phyloP scores from a whole-genome alignment of 2,329 filamentous ascomycete species.

The Magnaporthiopsis incrustans region DNA sequence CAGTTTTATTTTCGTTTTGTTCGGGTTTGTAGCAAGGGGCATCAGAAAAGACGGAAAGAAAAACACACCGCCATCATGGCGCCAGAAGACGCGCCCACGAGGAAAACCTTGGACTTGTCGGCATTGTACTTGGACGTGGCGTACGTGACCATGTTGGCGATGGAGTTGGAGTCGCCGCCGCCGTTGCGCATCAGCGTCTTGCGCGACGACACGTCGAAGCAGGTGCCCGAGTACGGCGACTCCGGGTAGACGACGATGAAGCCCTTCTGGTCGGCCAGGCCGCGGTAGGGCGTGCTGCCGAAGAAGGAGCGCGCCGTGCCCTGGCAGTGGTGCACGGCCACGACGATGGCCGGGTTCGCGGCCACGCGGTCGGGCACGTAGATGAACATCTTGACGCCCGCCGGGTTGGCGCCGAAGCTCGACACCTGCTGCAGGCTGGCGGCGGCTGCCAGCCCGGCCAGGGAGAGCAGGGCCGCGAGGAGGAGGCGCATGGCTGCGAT shows the following conservation, averaged over 20 bases:
- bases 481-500: not conserved
- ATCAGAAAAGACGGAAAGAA: not conserved
- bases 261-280: constrained; percentile 30
- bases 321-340: constrained; percentile 47
- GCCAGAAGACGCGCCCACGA: constrained; percentile 40
- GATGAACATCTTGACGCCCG: constrained; percentile 36
- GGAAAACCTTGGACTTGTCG: constrained; percentile 43
- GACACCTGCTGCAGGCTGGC: constrained; percentile 27
- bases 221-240: constrained; percentile 40
- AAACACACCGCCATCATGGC: constrained; percentile 39
- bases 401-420: constrained; percentile 32
- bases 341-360: constrained; percentile 35
- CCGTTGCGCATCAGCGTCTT: constrained; percentile 45
- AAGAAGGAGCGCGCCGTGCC: constrained; percentile 42
- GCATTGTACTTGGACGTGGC: constrained; percentile 42
- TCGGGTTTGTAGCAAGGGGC: too few species aligned
- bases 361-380: constrained; percentile 28
- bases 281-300: constrained; percentile 37
- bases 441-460: constrained; percentile 9
- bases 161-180: constrained; percentile 46
- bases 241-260: constrained; percentile 47
- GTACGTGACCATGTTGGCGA: constrained; percentile 53
- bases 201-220: constrained; percentile 50
- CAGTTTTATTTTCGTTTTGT: too few species aligned
- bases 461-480: not conserved